Conservation (phyloP, 2,329 filamentous ascomycete genomes). For the Neofusicoccum cordaticola region DNA sequence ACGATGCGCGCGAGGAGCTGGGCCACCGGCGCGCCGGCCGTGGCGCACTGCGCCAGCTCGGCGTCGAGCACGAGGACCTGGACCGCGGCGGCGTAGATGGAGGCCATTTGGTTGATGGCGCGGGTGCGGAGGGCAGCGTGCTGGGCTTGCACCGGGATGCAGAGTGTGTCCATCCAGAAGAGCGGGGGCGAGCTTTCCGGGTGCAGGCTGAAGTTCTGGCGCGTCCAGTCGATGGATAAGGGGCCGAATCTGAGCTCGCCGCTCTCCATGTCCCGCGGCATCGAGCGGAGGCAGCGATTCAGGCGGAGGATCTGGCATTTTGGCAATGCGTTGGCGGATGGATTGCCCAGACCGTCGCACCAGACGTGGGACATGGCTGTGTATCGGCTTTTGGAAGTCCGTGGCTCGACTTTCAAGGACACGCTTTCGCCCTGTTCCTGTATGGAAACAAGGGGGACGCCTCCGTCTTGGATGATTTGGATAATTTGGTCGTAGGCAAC, state of each 20-base stretch:
- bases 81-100: slow-evolving; percentile 19
- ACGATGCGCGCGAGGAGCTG: slow-evolving; percentile 18
- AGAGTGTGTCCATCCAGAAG: slow-evolving; percentile 25
- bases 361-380: slow-evolving; percentile 21
- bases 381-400: not conserved
- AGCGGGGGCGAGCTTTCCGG: not conserved
- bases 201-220: not conserved
- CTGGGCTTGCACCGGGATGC: slow-evolving; percentile 18
- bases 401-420: slow-evolving; percentile 4
- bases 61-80: slow-evolving; percentile 21
- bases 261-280: not conserved
- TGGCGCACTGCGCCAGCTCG: not conserved
- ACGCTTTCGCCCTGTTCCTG: not conserved
- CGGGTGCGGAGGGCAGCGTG: not conserved
- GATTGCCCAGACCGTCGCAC: slow-evolving; percentile 22
- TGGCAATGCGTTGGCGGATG: slow-evolving; percentile 18
- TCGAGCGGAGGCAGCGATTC: not conserved
- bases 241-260: slow-evolving; percentile 4
- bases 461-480: not conserved
- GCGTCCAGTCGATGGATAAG: slow-evolving; percentile 7
- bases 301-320: slow-evolving; percentile 16
- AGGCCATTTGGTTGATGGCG: slow-evolving; percentile 21
- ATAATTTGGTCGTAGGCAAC: not conserved
- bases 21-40: not conserved
- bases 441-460: not conserved